A percentile compares a stretch with the other conserved stretches of the same genome.
These are phyloP conservation scores for Pouteria glomerata DNA, from an alignment of 148 eudicot species.

Conservation along the genomic window DNA sequence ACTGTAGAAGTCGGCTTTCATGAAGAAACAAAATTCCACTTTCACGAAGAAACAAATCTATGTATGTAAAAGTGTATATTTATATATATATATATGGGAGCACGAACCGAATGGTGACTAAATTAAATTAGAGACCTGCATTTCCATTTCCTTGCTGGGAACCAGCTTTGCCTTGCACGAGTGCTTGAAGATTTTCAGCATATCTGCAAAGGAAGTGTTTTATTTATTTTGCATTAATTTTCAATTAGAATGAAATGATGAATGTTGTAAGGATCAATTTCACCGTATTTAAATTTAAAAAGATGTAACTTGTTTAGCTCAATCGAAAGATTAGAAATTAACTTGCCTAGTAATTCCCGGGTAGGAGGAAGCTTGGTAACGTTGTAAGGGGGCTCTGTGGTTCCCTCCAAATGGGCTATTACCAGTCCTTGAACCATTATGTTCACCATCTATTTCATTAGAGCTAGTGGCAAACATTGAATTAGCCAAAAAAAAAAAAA, in stretches of 20 bases:
- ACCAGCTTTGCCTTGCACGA: background rate
- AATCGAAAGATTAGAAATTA: no score
- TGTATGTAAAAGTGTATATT: no score
- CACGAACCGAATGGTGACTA: background rate
- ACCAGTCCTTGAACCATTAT: background rate
- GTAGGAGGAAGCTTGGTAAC: background rate
- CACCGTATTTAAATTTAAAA: background rate
- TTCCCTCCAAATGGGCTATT: background rate
- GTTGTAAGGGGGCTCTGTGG: background rate
- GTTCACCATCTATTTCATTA: background rate
- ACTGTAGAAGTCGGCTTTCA: no score
- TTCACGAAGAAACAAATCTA: no score
- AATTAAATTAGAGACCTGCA: background rate
- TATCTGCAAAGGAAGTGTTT: no score
- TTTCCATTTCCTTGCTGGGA: background rate
- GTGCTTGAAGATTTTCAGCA: background rate
- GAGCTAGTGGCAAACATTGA: background rate
- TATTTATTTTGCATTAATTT: background rate
- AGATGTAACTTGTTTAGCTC: no score
- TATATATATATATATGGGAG: background rate
- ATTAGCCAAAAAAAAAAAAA: background rate
- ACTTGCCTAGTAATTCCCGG: background rate
- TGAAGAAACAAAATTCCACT: no score
- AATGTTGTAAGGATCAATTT: background rate
- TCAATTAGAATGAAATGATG: background rate